These are phyloP conservation scores for Sugiyamaella qingdaonensis DNA, from an alignment of 805 yeast genomes.

Conservation along the genomic window DNA sequence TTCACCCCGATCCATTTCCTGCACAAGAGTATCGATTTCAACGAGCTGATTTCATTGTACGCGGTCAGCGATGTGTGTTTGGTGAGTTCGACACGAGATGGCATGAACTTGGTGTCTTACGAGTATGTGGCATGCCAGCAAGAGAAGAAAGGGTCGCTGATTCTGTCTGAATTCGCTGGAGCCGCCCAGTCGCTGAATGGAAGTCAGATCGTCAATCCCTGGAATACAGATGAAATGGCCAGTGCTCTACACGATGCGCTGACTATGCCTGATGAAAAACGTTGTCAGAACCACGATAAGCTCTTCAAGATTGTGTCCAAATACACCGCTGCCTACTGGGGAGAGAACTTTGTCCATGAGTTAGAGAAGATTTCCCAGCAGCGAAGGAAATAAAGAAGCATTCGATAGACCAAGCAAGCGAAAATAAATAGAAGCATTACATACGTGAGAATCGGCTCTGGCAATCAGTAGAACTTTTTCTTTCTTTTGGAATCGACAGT, in stretches of 20 bases:
- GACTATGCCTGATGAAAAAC: conserved; percentile 80
- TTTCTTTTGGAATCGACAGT: too few species aligned
- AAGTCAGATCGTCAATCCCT: conserved; percentile 89
- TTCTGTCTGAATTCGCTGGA: conserved; percentile 93
- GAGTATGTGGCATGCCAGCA: conserved; percentile 96
- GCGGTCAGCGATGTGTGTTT: conserved; percentile 83
- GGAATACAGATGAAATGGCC: conserved; percentile 95
- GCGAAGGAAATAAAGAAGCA: neutral
- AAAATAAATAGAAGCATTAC: neutral
- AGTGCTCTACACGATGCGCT: conserved; percentile 82
- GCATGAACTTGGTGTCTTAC: conserved; percentile 95
- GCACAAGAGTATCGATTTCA: conserved; percentile 87
- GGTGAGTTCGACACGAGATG: conserved; percentile 93
- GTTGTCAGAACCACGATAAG: conserved; percentile 70
- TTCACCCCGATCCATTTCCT: conserved; percentile 96
- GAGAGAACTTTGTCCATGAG: conserved; percentile 90
- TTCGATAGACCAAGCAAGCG: neutral
- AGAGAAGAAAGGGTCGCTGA: conserved; percentile 77
- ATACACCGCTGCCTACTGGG: conserved; percentile 96
- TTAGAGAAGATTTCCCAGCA: conserved; percentile 32
- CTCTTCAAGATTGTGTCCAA: conserved; percentile 84
- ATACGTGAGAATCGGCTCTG: too few species aligned
- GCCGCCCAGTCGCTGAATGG: conserved; percentile 99
- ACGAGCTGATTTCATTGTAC: conserved; percentile 86
- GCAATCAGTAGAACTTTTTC: too few species aligned